Evolutionary conservation across 306 rosid species (phyloP).

Genomic region (Malus sieversii): DNA sequence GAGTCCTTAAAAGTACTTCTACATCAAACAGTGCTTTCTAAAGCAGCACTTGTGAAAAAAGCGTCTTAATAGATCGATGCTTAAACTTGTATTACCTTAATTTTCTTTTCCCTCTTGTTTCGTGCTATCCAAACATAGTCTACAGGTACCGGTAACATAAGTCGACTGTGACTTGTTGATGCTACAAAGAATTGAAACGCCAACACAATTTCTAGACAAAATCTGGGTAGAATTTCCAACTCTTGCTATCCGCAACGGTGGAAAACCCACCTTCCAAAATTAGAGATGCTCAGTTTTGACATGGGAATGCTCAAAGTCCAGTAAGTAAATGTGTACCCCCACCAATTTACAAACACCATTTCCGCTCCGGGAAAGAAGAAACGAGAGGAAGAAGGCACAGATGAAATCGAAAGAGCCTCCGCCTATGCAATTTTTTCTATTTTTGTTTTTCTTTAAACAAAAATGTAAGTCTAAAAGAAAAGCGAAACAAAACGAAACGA

Average conservation of each 20-base stretch:
- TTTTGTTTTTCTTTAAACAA: constrained; percentile 30
- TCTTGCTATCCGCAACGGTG: constrained; percentile 50
- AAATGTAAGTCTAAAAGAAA: constrained; percentile 14
- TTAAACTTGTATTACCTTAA: too few relatives aligned
- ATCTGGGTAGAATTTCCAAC: constrained; percentile 27
- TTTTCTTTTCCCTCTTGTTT: too few relatives aligned
- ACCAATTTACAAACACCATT: constrained; percentile 61
- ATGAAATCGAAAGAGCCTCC: constrained; percentile 34
- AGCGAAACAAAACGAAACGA: constrained; percentile 11
- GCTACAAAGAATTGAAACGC: background rate
- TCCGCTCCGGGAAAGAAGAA: constrained; percentile 19
- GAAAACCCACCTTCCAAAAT: constrained; percentile 56
- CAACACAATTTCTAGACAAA: background rate
- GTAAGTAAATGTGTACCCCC: constrained; percentile 60
- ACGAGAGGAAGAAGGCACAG: constrained; percentile 23
- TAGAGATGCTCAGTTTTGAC: constrained; percentile 49
- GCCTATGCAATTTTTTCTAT: constrained; percentile 53
- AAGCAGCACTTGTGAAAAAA: too few relatives aligned
- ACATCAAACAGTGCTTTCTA: too few relatives aligned
- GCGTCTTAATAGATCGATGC: too few relatives aligned
- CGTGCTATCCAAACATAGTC: too few relatives aligned
- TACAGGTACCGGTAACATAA: too few relatives aligned
- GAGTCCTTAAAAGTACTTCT: too few relatives aligned
- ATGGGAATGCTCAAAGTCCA: constrained; percentile 41
- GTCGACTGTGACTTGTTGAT: too few relatives aligned